phyloP scores from a whole-genome alignment of 108 stramenopile genomes.

The Pseudonitzschia delicatissima region DNA sequence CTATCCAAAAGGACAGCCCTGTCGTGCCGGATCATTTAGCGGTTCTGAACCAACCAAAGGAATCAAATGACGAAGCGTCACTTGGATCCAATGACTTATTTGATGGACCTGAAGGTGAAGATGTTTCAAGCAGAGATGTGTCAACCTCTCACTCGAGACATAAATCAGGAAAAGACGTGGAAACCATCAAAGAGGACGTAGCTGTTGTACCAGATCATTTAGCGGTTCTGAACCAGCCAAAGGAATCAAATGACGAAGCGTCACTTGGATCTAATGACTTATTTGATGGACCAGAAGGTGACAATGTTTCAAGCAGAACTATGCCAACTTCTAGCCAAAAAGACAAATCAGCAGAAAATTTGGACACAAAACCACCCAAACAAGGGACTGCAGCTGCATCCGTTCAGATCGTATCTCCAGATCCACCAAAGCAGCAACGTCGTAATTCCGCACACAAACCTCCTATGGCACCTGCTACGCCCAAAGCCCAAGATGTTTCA shows the following conservation, averaged over 20 bases:
- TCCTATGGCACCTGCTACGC: no score
- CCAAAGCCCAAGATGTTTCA: neutral
- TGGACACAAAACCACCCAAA: no score
- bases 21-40: neutral
- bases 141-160: neutral
- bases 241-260: neutral
- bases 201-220: neutral
- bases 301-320: neutral
- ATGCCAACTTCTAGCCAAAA: neutral
- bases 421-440: no score
- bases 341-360: no score
- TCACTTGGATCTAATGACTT: neutral
- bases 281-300: neutral
- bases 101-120: neutral
- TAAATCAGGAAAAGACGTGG: neutral
- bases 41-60: neutral
- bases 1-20: neutral
- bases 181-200: neutral
- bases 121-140: neutral
- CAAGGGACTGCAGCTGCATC: no score
- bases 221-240: neutral
- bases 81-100: neutral
- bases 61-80: neutral
- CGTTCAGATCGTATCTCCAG: no score
- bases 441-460: no score